Percentiles rank a stretch among this genome's conserved stretches.
These are phyloP conservation scores for Coelastrella sp. DNA, from an alignment of 139 green algal genomes.

Conservation along the genomic window DNA sequence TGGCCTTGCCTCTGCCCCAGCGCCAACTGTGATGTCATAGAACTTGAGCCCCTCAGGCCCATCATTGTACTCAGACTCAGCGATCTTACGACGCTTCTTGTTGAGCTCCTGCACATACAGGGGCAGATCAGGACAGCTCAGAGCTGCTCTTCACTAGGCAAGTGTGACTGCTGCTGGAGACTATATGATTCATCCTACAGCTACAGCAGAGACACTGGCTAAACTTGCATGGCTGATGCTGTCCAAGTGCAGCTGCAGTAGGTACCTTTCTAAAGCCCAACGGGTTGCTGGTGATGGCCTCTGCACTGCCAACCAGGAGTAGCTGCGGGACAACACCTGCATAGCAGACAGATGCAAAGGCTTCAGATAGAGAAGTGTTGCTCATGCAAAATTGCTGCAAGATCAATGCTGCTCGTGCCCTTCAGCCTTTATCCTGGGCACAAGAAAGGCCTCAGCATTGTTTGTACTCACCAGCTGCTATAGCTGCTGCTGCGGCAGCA, in stretches of 20 bases:
- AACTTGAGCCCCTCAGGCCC: constrained; percentile 77
- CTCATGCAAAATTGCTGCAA: not conserved
- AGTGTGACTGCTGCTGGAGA: too few species aligned
- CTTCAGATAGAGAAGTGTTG: not conserved
- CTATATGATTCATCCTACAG: too few species aligned
- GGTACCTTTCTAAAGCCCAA: constrained; percentile 54
- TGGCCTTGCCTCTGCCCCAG: constrained; percentile 60
- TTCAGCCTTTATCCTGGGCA: not conserved
- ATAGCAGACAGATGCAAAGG: not conserved
- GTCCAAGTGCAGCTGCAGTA: not conserved
- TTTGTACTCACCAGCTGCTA: not conserved
- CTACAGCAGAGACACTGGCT: too few species aligned
- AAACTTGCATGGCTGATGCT: too few species aligned
- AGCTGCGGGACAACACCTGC: constrained; percentile 3
- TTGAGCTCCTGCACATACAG: constrained; percentile 55
- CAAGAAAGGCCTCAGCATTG: not conserved
- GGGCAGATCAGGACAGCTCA: not conserved
- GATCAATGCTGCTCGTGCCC: not conserved
- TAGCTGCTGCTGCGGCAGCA: not conserved
- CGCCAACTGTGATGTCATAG: constrained; percentile 71
- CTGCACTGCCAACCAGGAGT: not conserved
- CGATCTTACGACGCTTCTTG: constrained; percentile 64
- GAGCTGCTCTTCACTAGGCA: not conserved
- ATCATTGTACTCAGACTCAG: constrained; percentile 63
- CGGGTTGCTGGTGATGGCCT: constrained; percentile 40